Percentiles rank a stretch among this genome's conserved stretches.
phyloP scores from a whole-genome alignment of 176 grass and related monocot species.

The Phoenix dactylifera region DNA sequence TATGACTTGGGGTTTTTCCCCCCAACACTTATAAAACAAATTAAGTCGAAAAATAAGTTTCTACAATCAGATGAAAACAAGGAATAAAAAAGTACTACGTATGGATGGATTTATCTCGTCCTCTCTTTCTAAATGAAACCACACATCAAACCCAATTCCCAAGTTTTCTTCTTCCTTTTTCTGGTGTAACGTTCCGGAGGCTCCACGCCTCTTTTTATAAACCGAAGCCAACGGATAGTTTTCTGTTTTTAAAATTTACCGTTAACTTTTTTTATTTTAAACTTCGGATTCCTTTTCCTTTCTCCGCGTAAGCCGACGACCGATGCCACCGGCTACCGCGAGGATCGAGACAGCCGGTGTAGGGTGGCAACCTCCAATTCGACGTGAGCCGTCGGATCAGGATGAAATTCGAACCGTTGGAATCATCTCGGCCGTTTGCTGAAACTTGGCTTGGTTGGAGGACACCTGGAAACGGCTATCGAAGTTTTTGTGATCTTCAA shows the following conservation, averaged over 20 bases:
- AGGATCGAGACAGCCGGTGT: neutral
- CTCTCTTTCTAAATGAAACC: no score
- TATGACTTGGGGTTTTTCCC: no score
- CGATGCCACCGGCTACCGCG: conserved; percentile 5
- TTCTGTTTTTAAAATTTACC: neutral
- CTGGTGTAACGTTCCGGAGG: neutral
- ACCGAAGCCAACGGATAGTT: conserved; percentile 23
- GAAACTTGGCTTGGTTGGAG: neutral
- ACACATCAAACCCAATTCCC: no score
- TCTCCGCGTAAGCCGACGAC: conserved; percentile 11
- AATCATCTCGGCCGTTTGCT: conserved; percentile 13
- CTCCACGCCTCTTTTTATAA: conserved; percentile 20
- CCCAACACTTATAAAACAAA: no score
- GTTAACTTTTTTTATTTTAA: no score
- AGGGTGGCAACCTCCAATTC: conserved; percentile 33
- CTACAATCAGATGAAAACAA: no score
- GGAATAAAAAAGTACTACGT: no score
- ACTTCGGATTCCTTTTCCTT: no score
- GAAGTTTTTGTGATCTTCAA: no score
- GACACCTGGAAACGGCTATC: conserved; percentile 30
- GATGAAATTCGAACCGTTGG: conserved; percentile 10
- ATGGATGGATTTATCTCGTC: no score
- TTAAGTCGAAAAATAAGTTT: no score
- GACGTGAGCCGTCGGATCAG: conserved; percentile 26
- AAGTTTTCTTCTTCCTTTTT: no score